Conservation (phyloP, 345 rosid species). For the Balakata baccata region DNA sequence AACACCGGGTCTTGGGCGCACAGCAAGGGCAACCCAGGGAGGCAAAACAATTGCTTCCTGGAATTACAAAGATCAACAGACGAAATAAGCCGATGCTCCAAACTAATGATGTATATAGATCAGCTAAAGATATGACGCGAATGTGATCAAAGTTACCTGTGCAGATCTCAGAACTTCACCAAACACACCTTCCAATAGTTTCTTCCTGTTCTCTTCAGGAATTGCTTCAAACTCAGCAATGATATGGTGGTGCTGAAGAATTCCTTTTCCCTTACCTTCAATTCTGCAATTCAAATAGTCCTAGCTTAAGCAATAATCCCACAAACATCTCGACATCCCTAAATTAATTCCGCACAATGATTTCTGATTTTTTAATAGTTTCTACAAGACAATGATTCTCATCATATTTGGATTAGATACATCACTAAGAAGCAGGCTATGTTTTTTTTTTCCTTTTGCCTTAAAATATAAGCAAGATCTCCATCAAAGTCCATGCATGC, state of each 20-base stretch:
- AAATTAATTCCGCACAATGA: background rate
- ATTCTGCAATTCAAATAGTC: constrained; percentile 38
- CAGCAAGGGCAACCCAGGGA: constrained; percentile 91
- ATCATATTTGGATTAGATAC: background rate
- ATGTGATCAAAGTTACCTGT: constrained; percentile 45
- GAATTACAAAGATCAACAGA: constrained; percentile 2
- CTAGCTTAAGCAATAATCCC: background rate
- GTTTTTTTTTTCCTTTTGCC: background rate
- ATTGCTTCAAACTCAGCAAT: constrained; percentile 72
- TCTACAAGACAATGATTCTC: background rate
- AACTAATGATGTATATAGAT: background rate
- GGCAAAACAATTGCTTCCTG: constrained; percentile 90
- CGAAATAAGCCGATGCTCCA: background rate
- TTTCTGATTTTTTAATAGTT: background rate
- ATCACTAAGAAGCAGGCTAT: background rate
- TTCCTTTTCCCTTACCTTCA: constrained; percentile 73
- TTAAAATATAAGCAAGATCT: background rate
- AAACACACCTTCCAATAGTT: constrained; percentile 54
- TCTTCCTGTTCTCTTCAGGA: constrained; percentile 48
- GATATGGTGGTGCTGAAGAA: constrained; percentile 67
- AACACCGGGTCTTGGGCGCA: constrained; percentile 94
- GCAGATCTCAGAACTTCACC: constrained; percentile 60
- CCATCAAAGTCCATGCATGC: background rate
- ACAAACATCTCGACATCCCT: background rate
- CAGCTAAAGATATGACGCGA: background rate